A percentile compares a stretch with the other conserved stretches of the same genome.
Conservation (phyloP, 768 basidiomycete genomes). For the Leccinum uliginosum region DNA sequence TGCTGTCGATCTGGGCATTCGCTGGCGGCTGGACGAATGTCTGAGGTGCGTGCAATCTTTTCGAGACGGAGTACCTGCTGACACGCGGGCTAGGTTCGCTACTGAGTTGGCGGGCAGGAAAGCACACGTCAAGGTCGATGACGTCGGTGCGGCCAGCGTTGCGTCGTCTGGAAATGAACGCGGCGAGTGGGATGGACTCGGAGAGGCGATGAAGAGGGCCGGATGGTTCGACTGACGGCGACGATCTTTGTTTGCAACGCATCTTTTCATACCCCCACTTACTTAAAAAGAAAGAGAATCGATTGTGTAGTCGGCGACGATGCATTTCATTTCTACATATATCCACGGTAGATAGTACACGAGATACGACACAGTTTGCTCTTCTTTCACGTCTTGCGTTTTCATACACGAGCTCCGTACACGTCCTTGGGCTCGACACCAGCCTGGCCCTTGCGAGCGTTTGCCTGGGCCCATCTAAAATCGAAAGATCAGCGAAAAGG, state of each 20-base stretch:
- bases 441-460: conserved; percentile 78
- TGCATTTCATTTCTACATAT: background rate
- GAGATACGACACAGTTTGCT: background rate
- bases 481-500: conserved; percentile 1
- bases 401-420: conserved; percentile 59
- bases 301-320: background rate
- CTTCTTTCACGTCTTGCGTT: background rate
- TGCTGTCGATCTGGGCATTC: conserved; percentile 34
- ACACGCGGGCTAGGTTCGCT: conserved; percentile 54
- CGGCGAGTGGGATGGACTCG: conserved; percentile 62
- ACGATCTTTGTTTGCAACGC: background rate
- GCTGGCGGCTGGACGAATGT: conserved; percentile 82
- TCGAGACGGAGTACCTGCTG: background rate
- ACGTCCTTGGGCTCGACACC: conserved; percentile 77
- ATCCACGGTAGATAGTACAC: conserved; percentile 5
- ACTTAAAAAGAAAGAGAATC: background rate
- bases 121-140: conserved; percentile 29
- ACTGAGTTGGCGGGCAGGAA: conserved; percentile 79
- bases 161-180: conserved; percentile 32
- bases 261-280: conserved; percentile 6
- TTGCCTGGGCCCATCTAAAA: conserved; percentile 80
- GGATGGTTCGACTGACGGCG: conserved; percentile 63
- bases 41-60: conserved; percentile 45
- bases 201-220: conserved; percentile 66
- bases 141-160: conserved; percentile 1